Evolutionary conservation across 2,329 filamentous ascomycete genomes (phyloP).

Genomic region (Setomelanomma holmii): DNA sequence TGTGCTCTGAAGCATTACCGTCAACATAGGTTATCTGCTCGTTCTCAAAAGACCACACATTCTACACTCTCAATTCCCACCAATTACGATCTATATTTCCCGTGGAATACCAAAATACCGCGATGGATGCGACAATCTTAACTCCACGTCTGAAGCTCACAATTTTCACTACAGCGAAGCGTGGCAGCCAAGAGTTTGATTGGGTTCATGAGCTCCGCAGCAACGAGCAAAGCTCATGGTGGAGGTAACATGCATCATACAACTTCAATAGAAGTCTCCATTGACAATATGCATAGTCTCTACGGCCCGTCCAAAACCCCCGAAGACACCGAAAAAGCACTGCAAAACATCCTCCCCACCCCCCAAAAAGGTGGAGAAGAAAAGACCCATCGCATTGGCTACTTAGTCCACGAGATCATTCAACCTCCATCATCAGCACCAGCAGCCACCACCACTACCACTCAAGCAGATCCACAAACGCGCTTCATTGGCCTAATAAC

Average conservation of each 20-base stretch:
- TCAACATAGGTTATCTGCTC: no score
- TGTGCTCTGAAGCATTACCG: no score
- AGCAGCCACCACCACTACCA: background rate
- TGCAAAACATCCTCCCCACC: constrained; percentile 1
- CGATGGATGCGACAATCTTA: constrained; percentile 27
- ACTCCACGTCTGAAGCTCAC: constrained; percentile 37
- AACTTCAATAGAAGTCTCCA: background rate
- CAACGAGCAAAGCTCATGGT: constrained; percentile 29
- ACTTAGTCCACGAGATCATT: constrained; percentile 29
- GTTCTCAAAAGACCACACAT: no score
- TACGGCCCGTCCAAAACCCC: constrained; percentile 24
- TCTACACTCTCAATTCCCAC: background rate
- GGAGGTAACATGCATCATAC: constrained; percentile 31
- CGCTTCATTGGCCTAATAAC: constrained; percentile 27
- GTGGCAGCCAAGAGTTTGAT: constrained; percentile 30
- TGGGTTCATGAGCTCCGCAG: constrained; percentile 35
- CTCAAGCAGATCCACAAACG: background rate
- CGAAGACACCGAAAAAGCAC: constrained; percentile 25
- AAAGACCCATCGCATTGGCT: constrained; percentile 24
- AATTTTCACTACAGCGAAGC: constrained; percentile 25
- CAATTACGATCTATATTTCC: background rate
- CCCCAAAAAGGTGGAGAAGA: constrained; percentile 2
- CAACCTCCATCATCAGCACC: background rate
- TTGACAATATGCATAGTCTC: constrained; percentile 16
- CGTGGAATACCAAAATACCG: background rate